Conservation (phyloP, 441 rosid genomes). For the Populus hybrid region DNA sequence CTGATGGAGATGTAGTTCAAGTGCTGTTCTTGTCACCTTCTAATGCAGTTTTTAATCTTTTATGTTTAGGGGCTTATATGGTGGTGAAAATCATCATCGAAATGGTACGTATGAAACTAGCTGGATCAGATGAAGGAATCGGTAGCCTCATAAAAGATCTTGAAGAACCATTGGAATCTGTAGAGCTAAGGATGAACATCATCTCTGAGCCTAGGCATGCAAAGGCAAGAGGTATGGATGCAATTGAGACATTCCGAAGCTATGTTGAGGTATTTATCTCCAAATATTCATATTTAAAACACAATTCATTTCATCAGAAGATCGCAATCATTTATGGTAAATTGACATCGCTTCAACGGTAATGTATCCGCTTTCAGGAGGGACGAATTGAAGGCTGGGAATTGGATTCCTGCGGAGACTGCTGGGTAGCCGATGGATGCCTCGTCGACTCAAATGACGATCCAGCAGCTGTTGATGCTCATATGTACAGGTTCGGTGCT, state of each 20-base stretch:
- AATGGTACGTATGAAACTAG: slow-evolving; percentile 78
- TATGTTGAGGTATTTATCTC: slow-evolving; percentile 53
- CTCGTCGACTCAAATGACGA: slow-evolving; percentile 72
- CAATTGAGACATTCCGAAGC: slow-evolving; percentile 62
- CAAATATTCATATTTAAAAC: neutral
- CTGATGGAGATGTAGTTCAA: no score
- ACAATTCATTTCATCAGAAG: neutral
- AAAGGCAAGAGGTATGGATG: slow-evolving; percentile 63
- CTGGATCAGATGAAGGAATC: slow-evolving; percentile 59
- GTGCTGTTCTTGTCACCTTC: neutral
- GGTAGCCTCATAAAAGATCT: slow-evolving; percentile 74
- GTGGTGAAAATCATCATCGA: slow-evolving; percentile 86
- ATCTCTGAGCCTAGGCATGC: slow-evolving; percentile 63
- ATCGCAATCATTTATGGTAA: slow-evolving; percentile 20
- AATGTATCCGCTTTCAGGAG: slow-evolving; percentile 36
- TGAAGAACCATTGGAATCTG: slow-evolving; percentile 62
- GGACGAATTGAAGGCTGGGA: slow-evolving; percentile 80
- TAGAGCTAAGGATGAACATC: slow-evolving; percentile 71
- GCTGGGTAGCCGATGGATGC: slow-evolving; percentile 92
- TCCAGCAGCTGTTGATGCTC: slow-evolving; percentile 79
- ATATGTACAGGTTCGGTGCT: slow-evolving; percentile 67
- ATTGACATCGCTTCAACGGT: neutral
- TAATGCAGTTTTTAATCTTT: neutral
- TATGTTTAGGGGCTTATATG: slow-evolving; percentile 75
- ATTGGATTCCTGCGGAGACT: slow-evolving; percentile 82